Evolutionary conservation across 2,329 filamentous ascomycete species (phyloP).

Genomic region (Stenocarpella maydis): DNA sequence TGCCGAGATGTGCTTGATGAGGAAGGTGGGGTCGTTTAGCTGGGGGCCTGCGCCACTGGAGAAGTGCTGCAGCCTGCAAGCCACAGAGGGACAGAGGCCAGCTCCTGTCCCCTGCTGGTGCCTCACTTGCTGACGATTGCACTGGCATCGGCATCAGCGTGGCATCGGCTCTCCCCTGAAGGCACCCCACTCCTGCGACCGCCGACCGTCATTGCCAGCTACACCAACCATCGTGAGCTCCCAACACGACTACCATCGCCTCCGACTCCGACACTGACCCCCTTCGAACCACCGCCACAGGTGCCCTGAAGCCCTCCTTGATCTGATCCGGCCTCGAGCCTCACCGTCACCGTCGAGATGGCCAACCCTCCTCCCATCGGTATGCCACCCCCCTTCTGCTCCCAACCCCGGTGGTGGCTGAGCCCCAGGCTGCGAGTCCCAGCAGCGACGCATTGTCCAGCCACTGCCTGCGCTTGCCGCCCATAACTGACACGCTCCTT

Average conservation of each 20-base stretch:
- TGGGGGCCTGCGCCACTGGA: slow-evolving; percentile 12
- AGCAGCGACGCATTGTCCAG: not conserved
- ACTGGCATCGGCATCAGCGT: slow-evolving; percentile 20
- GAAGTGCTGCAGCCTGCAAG: not conserved
- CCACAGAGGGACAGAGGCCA: not conserved
- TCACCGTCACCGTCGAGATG: slow-evolving; percentile 50
- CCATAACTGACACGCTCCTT: slow-evolving; percentile 15
- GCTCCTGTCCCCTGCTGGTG: not conserved
- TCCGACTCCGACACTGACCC: slow-evolving; percentile 1
- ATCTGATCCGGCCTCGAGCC: slow-evolving; percentile 38
- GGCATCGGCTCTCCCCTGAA: slow-evolving; percentile 30
- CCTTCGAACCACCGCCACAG: not conserved
- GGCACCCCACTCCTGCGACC: slow-evolving; percentile 36
- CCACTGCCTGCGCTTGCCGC: slow-evolving; percentile 25
- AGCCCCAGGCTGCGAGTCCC: not conserved
- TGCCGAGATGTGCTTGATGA: not conserved
- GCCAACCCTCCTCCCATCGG: slow-evolving; percentile 63
- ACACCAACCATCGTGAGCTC: slow-evolving; percentile 27
- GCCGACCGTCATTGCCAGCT: slow-evolving; percentile 31
- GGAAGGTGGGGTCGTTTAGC: slow-evolving; percentile 15
- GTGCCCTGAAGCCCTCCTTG: not conserved
- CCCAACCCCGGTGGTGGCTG: not conserved
- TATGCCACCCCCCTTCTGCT: slow-evolving; percentile 47
- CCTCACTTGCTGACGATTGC: slow-evolving; percentile 13
- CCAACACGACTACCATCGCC: slow-evolving; percentile 1